These are phyloP conservation scores for Trichophyton mentagrophytes DNA, from an alignment of 2,329 filamentous ascomycete species.

Conservation along the genomic window DNA sequence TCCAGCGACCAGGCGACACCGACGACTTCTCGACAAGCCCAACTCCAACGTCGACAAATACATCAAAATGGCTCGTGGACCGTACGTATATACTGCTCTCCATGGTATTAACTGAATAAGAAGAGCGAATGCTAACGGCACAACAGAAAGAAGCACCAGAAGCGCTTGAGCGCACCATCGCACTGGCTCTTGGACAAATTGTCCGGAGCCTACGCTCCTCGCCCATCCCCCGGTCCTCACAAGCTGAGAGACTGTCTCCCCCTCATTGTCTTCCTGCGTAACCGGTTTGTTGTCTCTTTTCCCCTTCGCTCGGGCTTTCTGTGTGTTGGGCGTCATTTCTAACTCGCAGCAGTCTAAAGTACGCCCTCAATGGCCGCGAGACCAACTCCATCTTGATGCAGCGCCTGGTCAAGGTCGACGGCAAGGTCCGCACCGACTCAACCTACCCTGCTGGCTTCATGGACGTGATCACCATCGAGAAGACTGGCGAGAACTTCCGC, in stretches of 20 bases:
- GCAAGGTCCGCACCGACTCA: conserved; percentile 96
- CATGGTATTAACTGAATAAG: background rate
- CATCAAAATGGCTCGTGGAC: conserved; percentile 44
- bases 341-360: conserved; percentile 74
- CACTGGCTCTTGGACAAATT: conserved; percentile 99
- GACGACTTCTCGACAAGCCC: conserved; percentile 6
- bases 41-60: conserved; percentile 17
- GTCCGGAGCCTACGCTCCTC: conserved; percentile 69
- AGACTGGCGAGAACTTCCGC: conserved; percentile 99
- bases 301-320: too few species aligned
- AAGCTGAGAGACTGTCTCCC: conserved; percentile 99
- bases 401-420: conserved; percentile 98
- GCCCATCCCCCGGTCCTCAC: conserved; percentile 77
- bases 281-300: conserved; percentile 36
- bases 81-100: conserved; percentile 34
- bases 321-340: background rate
- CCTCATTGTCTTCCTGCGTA: conserved; percentile 93
- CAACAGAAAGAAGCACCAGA: conserved; percentile 93
- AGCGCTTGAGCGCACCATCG: conserved; percentile 96
- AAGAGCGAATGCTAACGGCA: background rate
- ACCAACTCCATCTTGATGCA: conserved; percentile 97
- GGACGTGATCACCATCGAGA: conserved; percentile 98
- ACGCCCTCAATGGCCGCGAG: conserved; percentile 97
- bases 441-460: conserved; percentile 98
- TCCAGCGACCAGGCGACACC: conserved; percentile 13